Base-by-base conservation (phyloP, 352 stramenopile genomes). In the Halophytophthora polymorphica region DNA sequence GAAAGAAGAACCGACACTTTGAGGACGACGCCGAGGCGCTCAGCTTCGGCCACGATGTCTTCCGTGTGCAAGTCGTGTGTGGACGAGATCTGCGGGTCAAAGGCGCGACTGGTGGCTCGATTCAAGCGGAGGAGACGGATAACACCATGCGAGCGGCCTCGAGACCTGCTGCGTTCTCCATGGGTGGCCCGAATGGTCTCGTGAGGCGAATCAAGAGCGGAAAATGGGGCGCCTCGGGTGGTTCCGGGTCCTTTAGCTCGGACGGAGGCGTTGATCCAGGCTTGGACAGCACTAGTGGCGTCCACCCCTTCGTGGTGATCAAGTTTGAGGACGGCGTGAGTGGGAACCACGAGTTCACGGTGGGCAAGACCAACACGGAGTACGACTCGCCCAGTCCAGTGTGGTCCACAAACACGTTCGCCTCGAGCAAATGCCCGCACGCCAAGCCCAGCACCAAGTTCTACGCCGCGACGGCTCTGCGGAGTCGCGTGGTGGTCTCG, bases 311-410 rank as follows among this genome's bases (percentile, higher is more conserved):
- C 37, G 81, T 88, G 6, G 67, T 91, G 10, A 71, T 92, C 25
- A 88, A 87, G 36, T 83, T 75, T 45, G 80, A 73, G 19, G 73
- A 88, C 22, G 64, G 69, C 37, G 56, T 73, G 15, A 61, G 53
- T 50, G 76, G 62, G 29, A 76, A 71, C 17, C 64, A 76, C 6
- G 82, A 90, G 35, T 75, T 68, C 21, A 57, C 78, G 2, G 77
- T 95, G 15, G 84, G 84, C 6, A 84, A 82, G 58, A 95, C 84
- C 1, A 95, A 95, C 56, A 95, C 84, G 0, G 84, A 95, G 53
- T 95, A 95, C 35, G 80, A 91, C 29, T 76, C 67, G 4, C 53
- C 64, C 2, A 61, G 82, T 45, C 84, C 84, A 0, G 68, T 89
- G 8, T 95, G 78, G 65, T 90, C 79, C 10, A 74, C 69, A 14